Evolutionary conservation across 225 moss, liverwort and hornwort species (phyloP), one percentile per base, ranked within the genome.

Genomic region (Ulota crispa): DNA sequence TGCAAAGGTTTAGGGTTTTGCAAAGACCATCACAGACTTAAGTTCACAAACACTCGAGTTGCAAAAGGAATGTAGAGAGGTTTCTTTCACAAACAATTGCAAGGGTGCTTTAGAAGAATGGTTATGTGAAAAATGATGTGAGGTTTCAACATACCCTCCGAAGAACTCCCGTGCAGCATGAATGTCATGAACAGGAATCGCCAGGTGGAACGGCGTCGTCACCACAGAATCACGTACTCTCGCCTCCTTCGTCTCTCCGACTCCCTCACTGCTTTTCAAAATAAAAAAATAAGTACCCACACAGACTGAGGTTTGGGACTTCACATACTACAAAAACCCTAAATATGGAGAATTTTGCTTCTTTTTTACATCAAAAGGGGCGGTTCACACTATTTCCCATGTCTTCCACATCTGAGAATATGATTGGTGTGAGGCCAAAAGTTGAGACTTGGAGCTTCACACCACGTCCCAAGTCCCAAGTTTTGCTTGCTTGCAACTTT

Each of bases 101-200:
- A 43, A 15, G 7, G 12, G 9, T 5, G 45, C 2, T 64, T 64
- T 15, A 9, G 15, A 64, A 47, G 8, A 76, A 50, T 50, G 16
- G 2, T 0, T 0, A 20, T n/a, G 4, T 45, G 3, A 34, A 52
- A 32, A 7, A 60, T 27, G 62, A 60, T 42, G 30, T 13, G 70
- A 50, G 72, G 63, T 7, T 7, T 2, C 24, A 53, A n/a, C 3
- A 61, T 82, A 91, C 91, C 91, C 89, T 77, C 89, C 89, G 11
- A 87, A 91, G 60, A 91, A 89, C 28, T 85, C 79, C 31, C 91
- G 81, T 43, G 91, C 91, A 24, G 89, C 89, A 21, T 79, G 81
- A 27, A 91, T 32, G 43, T 91, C 87, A 80, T 89, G 85, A 50
- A 91, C 91, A 23, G 91, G 89, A 45, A 91, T 89, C 39, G 91